Conservation (phyloP, 306 rosid genomes). For the Quercus cerris region DNA sequence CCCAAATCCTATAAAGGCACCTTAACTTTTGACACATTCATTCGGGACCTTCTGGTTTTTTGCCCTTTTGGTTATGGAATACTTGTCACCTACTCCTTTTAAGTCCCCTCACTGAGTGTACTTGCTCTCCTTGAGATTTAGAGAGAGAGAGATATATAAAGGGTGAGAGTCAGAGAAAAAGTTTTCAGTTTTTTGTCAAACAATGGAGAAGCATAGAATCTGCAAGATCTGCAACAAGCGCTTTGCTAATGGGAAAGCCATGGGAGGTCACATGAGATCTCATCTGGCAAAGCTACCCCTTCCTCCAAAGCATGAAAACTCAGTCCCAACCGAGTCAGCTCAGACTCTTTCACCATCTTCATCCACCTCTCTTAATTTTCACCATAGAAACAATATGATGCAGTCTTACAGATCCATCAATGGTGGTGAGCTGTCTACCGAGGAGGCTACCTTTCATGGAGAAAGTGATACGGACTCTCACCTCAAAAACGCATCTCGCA, state of each 20-base stretch:
- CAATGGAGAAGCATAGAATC: constrained; percentile 41
- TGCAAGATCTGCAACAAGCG: constrained; percentile 52
- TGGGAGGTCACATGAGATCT: constrained; percentile 83
- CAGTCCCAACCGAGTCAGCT: not conserved
- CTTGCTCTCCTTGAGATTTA: not conserved
- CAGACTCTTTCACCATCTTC: constrained; percentile 1
- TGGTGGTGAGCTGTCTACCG: not conserved
- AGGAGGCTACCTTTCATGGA: not conserved
- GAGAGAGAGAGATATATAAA: not conserved
- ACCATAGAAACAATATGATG: not conserved
- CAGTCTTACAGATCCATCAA: constrained; percentile 16
- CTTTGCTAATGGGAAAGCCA: constrained; percentile 52
- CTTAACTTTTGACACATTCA: constrained; percentile 18
- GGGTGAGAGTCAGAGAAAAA: not conserved
- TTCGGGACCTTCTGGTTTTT: constrained; percentile 29
- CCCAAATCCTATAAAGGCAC: not conserved
- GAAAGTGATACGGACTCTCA: constrained; percentile 16
- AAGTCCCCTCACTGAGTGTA: not conserved
- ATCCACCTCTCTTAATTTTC: not conserved
- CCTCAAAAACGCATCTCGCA: constrained; percentile 22
- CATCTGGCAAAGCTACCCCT: constrained; percentile 43
- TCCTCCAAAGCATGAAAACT: constrained; percentile 29
- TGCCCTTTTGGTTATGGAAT: constrained; percentile 29
- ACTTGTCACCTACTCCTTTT: constrained; percentile 31
- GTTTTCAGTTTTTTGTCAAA: not conserved